Conservation (phyloP, 345 rosid species). For the Hibiscus trionum region DNA sequence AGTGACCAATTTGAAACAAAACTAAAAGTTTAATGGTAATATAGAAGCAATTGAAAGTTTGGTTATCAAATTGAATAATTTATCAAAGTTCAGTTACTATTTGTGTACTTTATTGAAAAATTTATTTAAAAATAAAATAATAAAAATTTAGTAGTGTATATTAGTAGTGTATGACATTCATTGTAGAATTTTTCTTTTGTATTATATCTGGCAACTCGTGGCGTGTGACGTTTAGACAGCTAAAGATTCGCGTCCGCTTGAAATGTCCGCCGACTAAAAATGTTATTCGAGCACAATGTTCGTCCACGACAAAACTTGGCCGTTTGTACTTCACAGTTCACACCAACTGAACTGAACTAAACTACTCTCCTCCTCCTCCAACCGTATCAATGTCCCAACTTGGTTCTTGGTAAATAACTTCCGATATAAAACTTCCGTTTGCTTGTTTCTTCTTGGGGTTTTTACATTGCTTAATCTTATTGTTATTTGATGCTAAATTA, state of each 20-base stretch:
- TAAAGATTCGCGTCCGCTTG: slow-evolving; percentile 1
- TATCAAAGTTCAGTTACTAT: too few species aligned
- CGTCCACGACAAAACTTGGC: slow-evolving; percentile 7
- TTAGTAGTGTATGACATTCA: too few species aligned
- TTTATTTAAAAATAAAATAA: too few species aligned
- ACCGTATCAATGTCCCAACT: background rate
- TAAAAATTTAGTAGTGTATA: too few species aligned
- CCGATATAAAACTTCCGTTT: background rate
- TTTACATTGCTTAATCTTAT: background rate
- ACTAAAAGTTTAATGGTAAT: too few species aligned
- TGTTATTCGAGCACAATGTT: background rate
- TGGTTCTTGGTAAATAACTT: background rate
- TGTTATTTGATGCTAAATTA: background rate
- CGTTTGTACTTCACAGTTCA: background rate
- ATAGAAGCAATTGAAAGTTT: too few species aligned
- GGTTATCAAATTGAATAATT: too few species aligned
- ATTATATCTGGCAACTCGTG: too few species aligned
- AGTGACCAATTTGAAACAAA: too few species aligned
- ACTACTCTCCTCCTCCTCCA: background rate
- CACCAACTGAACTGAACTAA: background rate
- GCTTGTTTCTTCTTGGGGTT: background rate
- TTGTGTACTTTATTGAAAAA: too few species aligned
- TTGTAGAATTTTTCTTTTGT: too few species aligned
- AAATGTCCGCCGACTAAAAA: slow-evolving; percentile 4
- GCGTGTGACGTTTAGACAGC: background rate